Evolutionary conservation across 1,139 yeast species (phyloP).

Genomic region (Nakaseomyces glabratus): DNA sequence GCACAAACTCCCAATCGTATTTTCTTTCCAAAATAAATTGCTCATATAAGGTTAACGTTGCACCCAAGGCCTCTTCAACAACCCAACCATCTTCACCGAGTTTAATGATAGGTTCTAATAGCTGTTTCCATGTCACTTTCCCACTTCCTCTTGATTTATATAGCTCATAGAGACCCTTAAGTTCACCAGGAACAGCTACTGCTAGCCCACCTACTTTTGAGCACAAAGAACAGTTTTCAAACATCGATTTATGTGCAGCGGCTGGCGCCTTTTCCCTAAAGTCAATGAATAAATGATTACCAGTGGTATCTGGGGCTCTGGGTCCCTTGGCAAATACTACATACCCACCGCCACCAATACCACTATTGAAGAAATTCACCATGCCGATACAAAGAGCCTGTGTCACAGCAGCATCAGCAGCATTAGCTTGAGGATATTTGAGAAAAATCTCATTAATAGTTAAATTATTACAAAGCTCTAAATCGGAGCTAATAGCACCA

Average conservation of each 20-base stretch:
- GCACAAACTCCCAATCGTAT: conserved; percentile 49
- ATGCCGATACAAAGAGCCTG: conserved; percentile 84
- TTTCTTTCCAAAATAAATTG: conserved; percentile 30
- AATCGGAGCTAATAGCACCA: conserved; percentile 74
- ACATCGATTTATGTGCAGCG: conserved; percentile 58
- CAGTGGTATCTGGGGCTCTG: conserved; percentile 28
- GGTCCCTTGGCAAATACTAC: conserved; percentile 41
- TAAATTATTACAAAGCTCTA: conserved; percentile 59
- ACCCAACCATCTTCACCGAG: conserved; percentile 62
- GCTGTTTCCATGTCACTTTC: conserved; percentile 57
- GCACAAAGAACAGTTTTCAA: conserved; percentile 35
- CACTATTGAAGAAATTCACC: conserved; percentile 73
- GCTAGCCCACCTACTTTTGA: conserved; percentile 79
- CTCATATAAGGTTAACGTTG: conserved; percentile 33
- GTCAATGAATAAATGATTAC: conserved; percentile 49
- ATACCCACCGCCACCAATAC: conserved; percentile 90
- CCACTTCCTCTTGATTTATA: conserved; percentile 61
- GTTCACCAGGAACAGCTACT: conserved; percentile 81
- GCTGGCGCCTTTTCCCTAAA: conserved; percentile 85
- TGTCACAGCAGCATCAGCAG: conserved; percentile 90
- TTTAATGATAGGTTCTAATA: conserved; percentile 66
- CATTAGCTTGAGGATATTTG: conserved; percentile 38
- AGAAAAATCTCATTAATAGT: conserved; percentile 49
- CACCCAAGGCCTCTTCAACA: conserved; percentile 43
- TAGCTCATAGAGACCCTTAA: conserved; percentile 66